Base-by-base conservation (phyloP, 2,329 filamentous ascomycete genomes). In the Acrodontium crateriforme region DNA sequence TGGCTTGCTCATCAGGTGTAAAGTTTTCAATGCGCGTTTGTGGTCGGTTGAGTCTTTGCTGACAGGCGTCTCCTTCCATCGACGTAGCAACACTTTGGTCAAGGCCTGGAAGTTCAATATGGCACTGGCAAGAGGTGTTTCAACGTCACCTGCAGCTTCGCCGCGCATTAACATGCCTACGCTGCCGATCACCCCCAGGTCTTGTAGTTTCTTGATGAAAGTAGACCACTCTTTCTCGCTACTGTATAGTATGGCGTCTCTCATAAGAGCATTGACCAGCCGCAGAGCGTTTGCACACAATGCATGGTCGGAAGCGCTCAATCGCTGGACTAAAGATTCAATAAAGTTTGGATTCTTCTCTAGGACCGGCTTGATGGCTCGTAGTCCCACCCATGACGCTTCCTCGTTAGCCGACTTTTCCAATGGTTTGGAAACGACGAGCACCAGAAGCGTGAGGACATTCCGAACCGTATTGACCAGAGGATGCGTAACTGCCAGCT, bases 391-490 rank as follows among this genome's bases (percentile, higher is more conserved):
- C 11, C 69, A 67, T 12, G 74, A 73, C 3, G 73, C 73, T 3
- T 74, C 68, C 32, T 67, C 56, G 5, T 64, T 30, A 57, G 54
- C 49, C 82, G 35, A 11, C 29, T 36, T 23, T 30, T 32, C 34
- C 19, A 46, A 74, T 16, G 84, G 83, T 55, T 91, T 79, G 37
- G 83, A 78, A 28, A 98, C 87, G 32, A 95, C 77, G 9, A 85
- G 83, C 25, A 93, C 87, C 31, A 98, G 69, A 36, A 98, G 91
- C 25, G 84, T 87, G 80, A 98, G 93, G 47, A 87, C 87, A 46
- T 89, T 89, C 39, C 89, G 74, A 35, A 98, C 72, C 49, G 95
- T 94, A 53, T 98, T 98, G 56, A 98, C 89, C 36, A 98, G 69
- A 14, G 87, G 89, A 53, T 95, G 89, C 17, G 75, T 87, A 44